phyloP scores from a whole-genome alignment of 2,329 filamentous ascomycete genomes.

The Ceratocystis alfenasii region DNA sequence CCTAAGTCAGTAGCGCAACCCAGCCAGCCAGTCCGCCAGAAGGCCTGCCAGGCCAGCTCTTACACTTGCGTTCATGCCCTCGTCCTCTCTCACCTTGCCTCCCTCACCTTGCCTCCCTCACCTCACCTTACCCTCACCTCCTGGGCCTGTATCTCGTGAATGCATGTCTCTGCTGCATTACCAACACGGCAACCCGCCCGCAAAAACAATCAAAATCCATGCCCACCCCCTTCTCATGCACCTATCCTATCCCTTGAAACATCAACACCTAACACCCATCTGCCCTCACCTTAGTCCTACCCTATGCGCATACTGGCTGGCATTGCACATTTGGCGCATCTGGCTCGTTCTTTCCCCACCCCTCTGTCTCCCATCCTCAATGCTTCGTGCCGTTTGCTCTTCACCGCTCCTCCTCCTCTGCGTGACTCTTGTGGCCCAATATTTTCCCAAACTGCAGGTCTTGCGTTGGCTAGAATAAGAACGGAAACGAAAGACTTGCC shows the following conservation, averaged over 20 bases:
- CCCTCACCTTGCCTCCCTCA: too few relatives aligned
- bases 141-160: not conserved
- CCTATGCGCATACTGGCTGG: not conserved
- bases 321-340: not conserved
- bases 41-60: too few relatives aligned
- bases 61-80: too few relatives aligned
- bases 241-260: not conserved
- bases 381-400: not conserved
- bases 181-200: not conserved
- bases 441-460: conserved; percentile 2
- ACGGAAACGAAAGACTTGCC: not conserved
- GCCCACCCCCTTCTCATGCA: not conserved
- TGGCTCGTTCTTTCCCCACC: not conserved
- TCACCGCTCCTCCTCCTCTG: not conserved
- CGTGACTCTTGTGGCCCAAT: not conserved
- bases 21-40: too few relatives aligned
- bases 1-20: too few relatives aligned
- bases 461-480: not conserved
- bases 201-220: not conserved
- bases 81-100: too few relatives aligned
- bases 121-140: not conserved
- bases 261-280: not conserved
- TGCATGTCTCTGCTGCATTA: not conserved
- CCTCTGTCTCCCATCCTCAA: not conserved
- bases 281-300: not conserved